A percentile compares a stretch with the other conserved stretches of the same genome.
phyloP scores from a whole-genome alignment of 2,329 filamentous ascomycete genomes.

The Exophiala lecanii-corni region DNA sequence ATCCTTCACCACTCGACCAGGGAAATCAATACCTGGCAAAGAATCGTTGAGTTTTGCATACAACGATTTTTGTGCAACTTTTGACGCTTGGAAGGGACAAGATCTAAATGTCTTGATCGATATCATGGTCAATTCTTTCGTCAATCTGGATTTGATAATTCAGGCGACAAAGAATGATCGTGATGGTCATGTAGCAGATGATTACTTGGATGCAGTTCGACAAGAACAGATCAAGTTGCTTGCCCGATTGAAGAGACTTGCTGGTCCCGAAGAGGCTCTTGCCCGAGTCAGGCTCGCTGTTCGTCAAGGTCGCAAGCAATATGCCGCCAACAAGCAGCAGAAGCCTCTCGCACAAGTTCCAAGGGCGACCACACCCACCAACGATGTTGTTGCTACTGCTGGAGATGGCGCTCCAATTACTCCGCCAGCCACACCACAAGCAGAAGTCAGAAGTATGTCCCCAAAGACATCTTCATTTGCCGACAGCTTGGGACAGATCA shows the following conservation, averaged over 20 bases:
- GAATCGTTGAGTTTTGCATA: conserved; percentile 49
- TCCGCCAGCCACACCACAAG: conserved; percentile 29
- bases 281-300: conserved; percentile 57
- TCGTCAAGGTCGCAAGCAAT: conserved; percentile 45
- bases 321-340: conserved; percentile 17
- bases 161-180: conserved; percentile 62
- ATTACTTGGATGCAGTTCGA: conserved; percentile 61
- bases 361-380: conserved; percentile 21
- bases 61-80: conserved; percentile 57
- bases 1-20: conserved; percentile 1
- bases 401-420: conserved; percentile 16
- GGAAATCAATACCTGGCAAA: background rate
- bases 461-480: conserved; percentile 34
- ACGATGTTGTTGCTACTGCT: conserved; percentile 28
- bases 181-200: conserved; percentile 56
- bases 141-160: conserved; percentile 63
- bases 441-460: conserved; percentile 34
- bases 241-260: conserved; percentile 58
- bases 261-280: conserved; percentile 57
- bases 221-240: conserved; percentile 62
- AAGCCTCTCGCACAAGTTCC: conserved; percentile 20
- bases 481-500: conserved; percentile 47
- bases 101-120: conserved; percentile 60
- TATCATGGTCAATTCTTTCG: conserved; percentile 63
- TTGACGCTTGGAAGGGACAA: conserved; percentile 61